Base-by-base conservation (phyloP, 768 basidiomycete genomes). In the Pluteus cervinus region DNA sequence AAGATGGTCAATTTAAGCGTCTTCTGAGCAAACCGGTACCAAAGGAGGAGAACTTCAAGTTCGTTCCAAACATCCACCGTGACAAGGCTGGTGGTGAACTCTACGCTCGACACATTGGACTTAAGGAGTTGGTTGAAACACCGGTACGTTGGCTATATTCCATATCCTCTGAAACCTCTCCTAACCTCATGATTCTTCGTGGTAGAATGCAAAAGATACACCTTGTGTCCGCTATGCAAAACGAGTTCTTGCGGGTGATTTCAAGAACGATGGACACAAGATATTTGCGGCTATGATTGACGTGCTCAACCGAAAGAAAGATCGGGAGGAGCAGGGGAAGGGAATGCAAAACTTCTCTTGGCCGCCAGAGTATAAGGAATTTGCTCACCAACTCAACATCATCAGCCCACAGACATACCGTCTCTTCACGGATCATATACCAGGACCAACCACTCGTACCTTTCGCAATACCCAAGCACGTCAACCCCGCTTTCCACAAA, bases 401-500 rank as follows among this genome's bases (percentile, higher is more conserved):
- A 30, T 46, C 2, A 44, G 41, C 15, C 56, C 58, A 7, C 23
- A 36, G 22, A 40, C 45, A 1, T 56, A 54, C 31, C 47, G 40
- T 2, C 26, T 41, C 7, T 31, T 65, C 9, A 0, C 11, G 4
- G n/a, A 41, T 7, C 43, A 57, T 18, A 43, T 59, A 22, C 45
- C 45, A 0, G 44, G 33, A 1, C 46, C 48, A 0, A 35, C 48
- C 0, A 36, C 34, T 6, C 47, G 54, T 1, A 53, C 39, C 23
- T 50, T 50, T 18, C 29, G 45, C 51, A 50, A n/a, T 22, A 15
- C 15, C 1, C 21, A 37, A 18, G 36, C 50, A 4, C 31, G 32
- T 3, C n/a, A 42, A 9, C 55, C 56, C 1, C 26, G 33, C 1
- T 55, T 62, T 38, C 53, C 49, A 1, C 39, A 49, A 20, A 39